Conservation (phyloP, 768 basidiomycete genomes). For the Rhodocollybia butyracea region DNA sequence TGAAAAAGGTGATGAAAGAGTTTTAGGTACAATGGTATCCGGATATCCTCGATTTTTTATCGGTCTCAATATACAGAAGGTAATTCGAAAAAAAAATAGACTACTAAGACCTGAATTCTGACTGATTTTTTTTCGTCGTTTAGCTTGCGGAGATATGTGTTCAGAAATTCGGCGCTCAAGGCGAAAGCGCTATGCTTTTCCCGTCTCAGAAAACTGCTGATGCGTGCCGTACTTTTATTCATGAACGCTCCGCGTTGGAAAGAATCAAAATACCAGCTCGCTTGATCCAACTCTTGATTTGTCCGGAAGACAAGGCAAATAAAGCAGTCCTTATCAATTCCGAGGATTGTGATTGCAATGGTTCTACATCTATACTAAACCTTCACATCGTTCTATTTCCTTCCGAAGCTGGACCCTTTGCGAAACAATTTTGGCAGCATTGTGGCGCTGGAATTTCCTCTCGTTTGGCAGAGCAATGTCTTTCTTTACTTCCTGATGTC, state of each 20-base stretch:
- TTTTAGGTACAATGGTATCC: slow-evolving; percentile 75
- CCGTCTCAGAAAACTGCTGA: slow-evolving; percentile 72
- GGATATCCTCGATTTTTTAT: slow-evolving; percentile 97
- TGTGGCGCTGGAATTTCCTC: slow-evolving; percentile 88
- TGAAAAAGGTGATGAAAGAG: slow-evolving; percentile 82
- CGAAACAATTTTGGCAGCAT: slow-evolving; percentile 97
- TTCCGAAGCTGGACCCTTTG: slow-evolving; percentile 51
- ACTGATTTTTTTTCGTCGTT: neutral
- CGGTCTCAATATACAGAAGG: slow-evolving; percentile 81
- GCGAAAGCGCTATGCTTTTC: slow-evolving; percentile 78
- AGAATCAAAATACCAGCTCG: slow-evolving; percentile 47
- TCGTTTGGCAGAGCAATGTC: slow-evolving; percentile 78
- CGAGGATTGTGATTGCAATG: slow-evolving; percentile 21
- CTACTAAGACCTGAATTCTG: neutral
- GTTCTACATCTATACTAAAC: slow-evolving; percentile 39
- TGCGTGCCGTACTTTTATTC: slow-evolving; percentile 72
- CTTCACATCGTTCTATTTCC: slow-evolving; percentile 85
- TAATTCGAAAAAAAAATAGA: slow-evolving; percentile 39
- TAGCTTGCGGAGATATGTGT: slow-evolving; percentile 80
- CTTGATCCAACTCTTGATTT: slow-evolving; percentile 69
- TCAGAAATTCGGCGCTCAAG: slow-evolving; percentile 68
- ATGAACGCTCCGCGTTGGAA: slow-evolving; percentile 40
- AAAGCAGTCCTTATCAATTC: slow-evolving; percentile 20
- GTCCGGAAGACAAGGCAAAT: slow-evolving; percentile 47
- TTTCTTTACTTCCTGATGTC: slow-evolving; percentile 61